Evolutionary conservation across 1,284 basidiomycete species (phyloP).

Genomic region (Microbotryum silenes-acaulis): DNA sequence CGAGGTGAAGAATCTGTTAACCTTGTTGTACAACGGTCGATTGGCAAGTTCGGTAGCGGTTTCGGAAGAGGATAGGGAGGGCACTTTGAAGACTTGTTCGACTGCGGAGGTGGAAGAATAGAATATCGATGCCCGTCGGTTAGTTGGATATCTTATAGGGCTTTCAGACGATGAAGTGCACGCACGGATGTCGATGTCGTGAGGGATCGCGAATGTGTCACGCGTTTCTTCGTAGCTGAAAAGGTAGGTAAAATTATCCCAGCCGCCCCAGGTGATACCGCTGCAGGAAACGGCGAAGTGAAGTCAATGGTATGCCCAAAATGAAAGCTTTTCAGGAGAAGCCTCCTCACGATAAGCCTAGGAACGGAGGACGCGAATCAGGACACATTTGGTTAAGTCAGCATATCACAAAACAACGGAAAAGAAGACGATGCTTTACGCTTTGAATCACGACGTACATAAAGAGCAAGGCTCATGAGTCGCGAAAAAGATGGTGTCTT

Average conservation of each 20-base stretch:
- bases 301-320: no score
- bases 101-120: not conserved
- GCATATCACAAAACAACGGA: not conserved
- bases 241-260: constrained; percentile 18
- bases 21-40: constrained; percentile 22
- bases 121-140: no score
- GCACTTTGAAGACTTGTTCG: constrained; percentile 28
- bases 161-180: no score
- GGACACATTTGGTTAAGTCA: not conserved
- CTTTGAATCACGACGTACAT: not conserved
- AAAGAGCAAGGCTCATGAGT: constrained; percentile 28
- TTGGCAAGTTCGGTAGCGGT: constrained; percentile 4
- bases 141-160: no score
- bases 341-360: no score
- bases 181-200: constrained; percentile 26
- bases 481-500: constrained; percentile 25
- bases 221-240: constrained; percentile 30
- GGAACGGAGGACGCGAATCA: no score
- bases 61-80: constrained; percentile 2
- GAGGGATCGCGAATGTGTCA: constrained; percentile 26
- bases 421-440: not conserved
- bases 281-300: no score
- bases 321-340: no score
- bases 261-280: constrained; percentile 25
- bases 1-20: constrained; percentile 24